Base-by-base conservation (phyloP, 768 basidiomycete species). In the Mycena rosella region DNA sequence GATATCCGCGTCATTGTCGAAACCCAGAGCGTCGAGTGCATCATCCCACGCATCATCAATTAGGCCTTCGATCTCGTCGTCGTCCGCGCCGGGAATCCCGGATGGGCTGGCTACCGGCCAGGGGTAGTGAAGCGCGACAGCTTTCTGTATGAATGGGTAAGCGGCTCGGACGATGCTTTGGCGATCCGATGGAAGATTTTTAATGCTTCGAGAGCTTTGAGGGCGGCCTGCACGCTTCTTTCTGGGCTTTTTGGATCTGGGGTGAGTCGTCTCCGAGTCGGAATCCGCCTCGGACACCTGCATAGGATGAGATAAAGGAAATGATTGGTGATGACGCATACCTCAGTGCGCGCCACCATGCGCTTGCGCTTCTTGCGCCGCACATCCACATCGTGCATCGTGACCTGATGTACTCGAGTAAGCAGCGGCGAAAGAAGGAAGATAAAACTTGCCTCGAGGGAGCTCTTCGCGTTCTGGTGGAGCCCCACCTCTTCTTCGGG, bases 161-260 rank as follows among this genome's bases (percentile, higher is more conserved):
- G 56, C 2, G 3, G 40, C 40, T 20, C 30, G 26, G 6, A 58
- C 42, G 20, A 58, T 44, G 13, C 27, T 24, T 30, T 58, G 56
- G 27, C 56, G 56, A 14, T 29, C 8, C 9, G 18, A 7, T 2
- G 22, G 14, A 10, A 58, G 6, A 9, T 24, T 34, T 18, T 24
- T 4, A 15, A 60, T 60, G 48, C 59, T 60, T 18, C 59, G 59
- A 10, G 59, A 60, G 9, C n/a, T 30, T 40, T 60, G 59, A 26
- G 8, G 45, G 29, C 58, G 58, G 44, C 29, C 17, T 3, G 27
- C 11, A 36, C 44, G 44, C 45, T 60, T 60, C 58, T 36, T 60
- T 6, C 45, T n/a, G 32, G 45, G 1, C 48, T 51, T 29, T 27
- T 5, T 13, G 20, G 42, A 40, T 15, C 15, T 44, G 18, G 48